phyloP scores from a whole-genome alignment of 2,329 filamentous ascomycete genomes.

The Helminthosporium solani region DNA sequence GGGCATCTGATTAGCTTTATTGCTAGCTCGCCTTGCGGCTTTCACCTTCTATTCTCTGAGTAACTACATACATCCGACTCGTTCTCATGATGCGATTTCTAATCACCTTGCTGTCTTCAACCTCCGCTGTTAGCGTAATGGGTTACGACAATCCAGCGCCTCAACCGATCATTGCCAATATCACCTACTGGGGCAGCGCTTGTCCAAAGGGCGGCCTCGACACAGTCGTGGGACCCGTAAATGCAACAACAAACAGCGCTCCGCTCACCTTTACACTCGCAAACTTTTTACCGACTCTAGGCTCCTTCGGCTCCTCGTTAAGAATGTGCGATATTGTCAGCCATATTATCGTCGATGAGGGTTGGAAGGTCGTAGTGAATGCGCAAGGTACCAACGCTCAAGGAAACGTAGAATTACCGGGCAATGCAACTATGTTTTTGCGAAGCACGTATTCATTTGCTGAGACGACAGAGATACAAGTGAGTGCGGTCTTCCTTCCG shows the following conservation, averaged over 20 bases:
- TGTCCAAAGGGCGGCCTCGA: conserved; percentile 13
- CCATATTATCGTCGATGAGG: conserved; percentile 3
- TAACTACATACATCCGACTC: conserved; percentile 1
- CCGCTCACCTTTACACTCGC: conserved; percentile 13
- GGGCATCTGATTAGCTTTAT: conserved; percentile 6
- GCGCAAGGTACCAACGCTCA: conserved; percentile 7
- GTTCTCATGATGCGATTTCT: conserved; percentile 7
- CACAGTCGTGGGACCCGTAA: conserved; percentile 6
- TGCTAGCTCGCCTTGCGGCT: not conserved
- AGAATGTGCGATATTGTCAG: conserved; percentile 15
- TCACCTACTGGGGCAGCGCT: conserved; percentile 14
- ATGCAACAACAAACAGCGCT: conserved; percentile 6
- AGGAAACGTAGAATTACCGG: conserved; percentile 8
- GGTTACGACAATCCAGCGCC: not conserved
- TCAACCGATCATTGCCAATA: conserved; percentile 6
- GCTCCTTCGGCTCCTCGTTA: conserved; percentile 14
- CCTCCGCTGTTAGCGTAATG: conserved; percentile 3
- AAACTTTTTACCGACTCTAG: conserved; percentile 12
- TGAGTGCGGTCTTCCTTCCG: conserved; percentile 3
- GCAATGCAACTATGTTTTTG: conserved; percentile 11
- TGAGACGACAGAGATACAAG: conserved; percentile 7
- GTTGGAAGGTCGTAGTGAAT: conserved; percentile 13
- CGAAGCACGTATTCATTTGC: conserved; percentile 10
- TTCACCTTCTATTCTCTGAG: not conserved
- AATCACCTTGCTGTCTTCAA: conserved; percentile 2